Evolutionary conservation across 2,329 filamentous ascomycete species (phyloP), one percentile per base, ranked within the genome.

Genomic region (Colletotrichum tanaceti): DNA sequence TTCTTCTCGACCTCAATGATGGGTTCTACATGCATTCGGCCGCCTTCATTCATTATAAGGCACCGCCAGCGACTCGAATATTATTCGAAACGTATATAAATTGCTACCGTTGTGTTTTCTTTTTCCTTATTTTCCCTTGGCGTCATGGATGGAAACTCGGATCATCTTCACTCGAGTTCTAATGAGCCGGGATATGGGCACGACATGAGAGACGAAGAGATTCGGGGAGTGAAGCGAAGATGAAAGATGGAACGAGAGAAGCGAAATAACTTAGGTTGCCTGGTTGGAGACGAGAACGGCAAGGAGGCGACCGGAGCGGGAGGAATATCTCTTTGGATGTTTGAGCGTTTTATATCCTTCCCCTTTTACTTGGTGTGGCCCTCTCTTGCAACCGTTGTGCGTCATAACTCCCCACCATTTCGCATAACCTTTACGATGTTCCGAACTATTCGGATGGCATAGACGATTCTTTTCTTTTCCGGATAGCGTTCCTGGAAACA

Each of bases 401-500:
- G 20, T 14, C 24, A 41, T n/a, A 49, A 44, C 47, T 43, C 28
- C 18, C 24, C 43, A 52, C 35, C 50, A 5, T 11, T 28, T 44
- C 47, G 50, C 66, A 57, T 68, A 68, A 62, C 62, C 55, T 69
- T 62, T 69, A 61, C 57, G 66, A 69, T 69, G 57, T 52, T 46
- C 49, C 60, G 62, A 57, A 65, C 20, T 59, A 50, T 58, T 61
- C 59, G 28, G 32, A 61, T 53, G 62, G 47, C 41, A 61, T 66
- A 69, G 66, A 69, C 50, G 66, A 61, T 20, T n/a, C 18, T 41
- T 18, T n/a, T 28, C 35, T 39, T 44, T 39, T 18, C 28, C 22
- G 9, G 52, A 35, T 35, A 38, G 18, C 32, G 20, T n/a, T 22
- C 1, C 14, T 3, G 32, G 32, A 53, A 38, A 32, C n/a, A 54